A percentile compares a stretch with the other conserved stretches of the same genome.
These are phyloP conservation scores for Sporobolomyces phaffii DNA, from an alignment of 768 basidiomycete species.

Conservation along the genomic window DNA sequence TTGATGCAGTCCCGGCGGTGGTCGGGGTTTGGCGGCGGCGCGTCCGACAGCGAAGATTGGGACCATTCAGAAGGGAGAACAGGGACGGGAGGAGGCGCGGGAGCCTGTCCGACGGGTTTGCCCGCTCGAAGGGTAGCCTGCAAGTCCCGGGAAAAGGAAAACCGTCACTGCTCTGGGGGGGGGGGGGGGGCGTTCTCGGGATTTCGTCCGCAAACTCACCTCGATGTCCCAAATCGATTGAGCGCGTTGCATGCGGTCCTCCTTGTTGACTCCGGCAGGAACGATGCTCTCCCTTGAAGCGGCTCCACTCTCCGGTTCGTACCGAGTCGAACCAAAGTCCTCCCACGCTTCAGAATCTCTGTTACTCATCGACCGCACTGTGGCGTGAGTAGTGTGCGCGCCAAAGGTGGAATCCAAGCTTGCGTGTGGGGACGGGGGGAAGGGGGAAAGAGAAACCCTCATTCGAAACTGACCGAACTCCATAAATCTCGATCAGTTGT, in stretches of 20 bases:
- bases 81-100: constrained; percentile 34
- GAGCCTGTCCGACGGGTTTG: constrained; percentile 30
- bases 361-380: no score
- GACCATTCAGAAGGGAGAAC: constrained; percentile 24
- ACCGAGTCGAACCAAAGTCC: constrained; percentile 33
- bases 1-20: no score
- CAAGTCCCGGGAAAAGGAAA: no score
- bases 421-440: no score
- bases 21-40: constrained; percentile 10
- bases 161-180: no score
- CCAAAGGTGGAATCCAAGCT: not conserved
- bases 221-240: constrained; percentile 40
- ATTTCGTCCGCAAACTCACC: constrained; percentile 16
- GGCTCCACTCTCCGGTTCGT: constrained; percentile 1
- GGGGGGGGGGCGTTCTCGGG: not conserved
- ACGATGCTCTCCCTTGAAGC: constrained; percentile 25
- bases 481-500: constrained; percentile 39
- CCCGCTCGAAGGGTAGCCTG: constrained; percentile 35
- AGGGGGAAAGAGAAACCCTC: no score
- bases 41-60: constrained; percentile 3
- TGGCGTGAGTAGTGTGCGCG: no score
- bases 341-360: constrained; percentile 37
- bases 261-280: constrained; percentile 23
- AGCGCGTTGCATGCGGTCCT: constrained; percentile 28
- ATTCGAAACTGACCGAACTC: constrained; percentile 31